Percentiles rank a stretch among this genome's conserved stretches.
Evolutionary conservation across 164 flowering plant species (phyloP).

Genomic region (Aristolochia californica): DNA sequence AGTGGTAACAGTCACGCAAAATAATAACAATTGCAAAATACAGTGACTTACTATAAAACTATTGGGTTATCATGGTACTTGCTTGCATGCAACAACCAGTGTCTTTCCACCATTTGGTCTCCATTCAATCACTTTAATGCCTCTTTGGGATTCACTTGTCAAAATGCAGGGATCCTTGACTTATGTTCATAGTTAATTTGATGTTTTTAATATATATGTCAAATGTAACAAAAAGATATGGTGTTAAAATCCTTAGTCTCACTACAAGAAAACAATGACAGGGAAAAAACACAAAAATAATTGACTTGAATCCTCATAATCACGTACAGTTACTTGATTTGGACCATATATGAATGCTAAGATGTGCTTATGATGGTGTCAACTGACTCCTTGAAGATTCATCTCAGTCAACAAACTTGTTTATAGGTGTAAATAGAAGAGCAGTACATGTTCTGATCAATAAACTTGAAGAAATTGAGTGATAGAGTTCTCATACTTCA

Average conservation of each 20-base stretch:
- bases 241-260: background rate
- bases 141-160: slow-evolving; percentile 61
- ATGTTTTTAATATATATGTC: too few species aligned
- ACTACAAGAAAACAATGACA: background rate
- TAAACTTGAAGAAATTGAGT: background rate
- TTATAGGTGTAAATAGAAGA: slow-evolving; percentile 23
- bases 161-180: slow-evolving; percentile 37
- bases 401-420: slow-evolving; percentile 46
- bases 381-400: slow-evolving; percentile 72
- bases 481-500: background rate
- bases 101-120: slow-evolving; percentile 94
- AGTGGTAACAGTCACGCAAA: background rate
- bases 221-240: background rate
- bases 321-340: slow-evolving; percentile 64
- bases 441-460: too few species aligned
- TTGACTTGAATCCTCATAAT: slow-evolving; percentile 82
- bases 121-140: slow-evolving; percentile 69
- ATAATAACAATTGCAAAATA: background rate
- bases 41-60: slow-evolving; percentile 4
- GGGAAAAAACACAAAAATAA: background rate
- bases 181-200: background rate
- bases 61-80: slow-evolving; percentile 21
- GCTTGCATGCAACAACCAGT: slow-evolving; percentile 92
- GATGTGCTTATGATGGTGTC: slow-evolving; percentile 81
- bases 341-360: slow-evolving; percentile 81